A percentile compares a stretch with the other conserved stretches of the same genome.
phyloP scores from a whole-genome alignment of 441 rosid species.

The Gossypium schwendimanii region DNA sequence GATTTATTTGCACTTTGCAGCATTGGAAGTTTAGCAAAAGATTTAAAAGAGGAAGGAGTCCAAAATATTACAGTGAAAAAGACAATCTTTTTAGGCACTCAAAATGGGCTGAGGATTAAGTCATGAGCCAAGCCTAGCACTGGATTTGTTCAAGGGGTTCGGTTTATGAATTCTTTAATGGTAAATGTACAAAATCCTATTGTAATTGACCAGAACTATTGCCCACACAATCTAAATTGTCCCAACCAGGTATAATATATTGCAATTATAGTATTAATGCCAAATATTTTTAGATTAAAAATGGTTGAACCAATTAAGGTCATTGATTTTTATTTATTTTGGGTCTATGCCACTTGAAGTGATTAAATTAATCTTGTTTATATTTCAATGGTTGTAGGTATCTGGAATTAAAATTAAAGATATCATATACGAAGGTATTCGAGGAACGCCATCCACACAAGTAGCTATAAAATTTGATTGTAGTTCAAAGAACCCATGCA shows the following conservation, averaged over 20 bases:
- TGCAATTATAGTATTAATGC: background rate
- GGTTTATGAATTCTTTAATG: slow-evolving; percentile 37
- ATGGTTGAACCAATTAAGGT: background rate
- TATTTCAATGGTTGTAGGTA: background rate
- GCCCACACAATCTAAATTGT: slow-evolving; percentile 47
- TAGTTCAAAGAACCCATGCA: slow-evolving; percentile 32
- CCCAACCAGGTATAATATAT: too few relatives aligned
- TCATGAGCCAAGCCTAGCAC: slow-evolving; percentile 41
- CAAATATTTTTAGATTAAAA: background rate
- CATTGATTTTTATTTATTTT: background rate
- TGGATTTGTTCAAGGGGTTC: slow-evolving; percentile 37
- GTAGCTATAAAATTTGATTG: slow-evolving; percentile 43
- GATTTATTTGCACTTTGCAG: background rate
- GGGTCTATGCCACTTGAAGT: background rate
- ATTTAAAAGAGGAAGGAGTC: slow-evolving; percentile 44
- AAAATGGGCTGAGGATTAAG: slow-evolving; percentile 30
- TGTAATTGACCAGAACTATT: slow-evolving; percentile 56
- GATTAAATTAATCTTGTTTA: background rate
- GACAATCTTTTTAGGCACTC: slow-evolving; percentile 20
- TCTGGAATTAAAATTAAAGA: slow-evolving; percentile 32
- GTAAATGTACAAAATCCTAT: slow-evolving; percentile 43
- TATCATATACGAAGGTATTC: slow-evolving; percentile 25
- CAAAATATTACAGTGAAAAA: slow-evolving; percentile 32
- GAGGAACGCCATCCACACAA: slow-evolving; percentile 31
- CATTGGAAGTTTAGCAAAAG: slow-evolving; percentile 37